Conservation (phyloP, 768 basidiomycete species). For the Lentinus tigrinus region DNA sequence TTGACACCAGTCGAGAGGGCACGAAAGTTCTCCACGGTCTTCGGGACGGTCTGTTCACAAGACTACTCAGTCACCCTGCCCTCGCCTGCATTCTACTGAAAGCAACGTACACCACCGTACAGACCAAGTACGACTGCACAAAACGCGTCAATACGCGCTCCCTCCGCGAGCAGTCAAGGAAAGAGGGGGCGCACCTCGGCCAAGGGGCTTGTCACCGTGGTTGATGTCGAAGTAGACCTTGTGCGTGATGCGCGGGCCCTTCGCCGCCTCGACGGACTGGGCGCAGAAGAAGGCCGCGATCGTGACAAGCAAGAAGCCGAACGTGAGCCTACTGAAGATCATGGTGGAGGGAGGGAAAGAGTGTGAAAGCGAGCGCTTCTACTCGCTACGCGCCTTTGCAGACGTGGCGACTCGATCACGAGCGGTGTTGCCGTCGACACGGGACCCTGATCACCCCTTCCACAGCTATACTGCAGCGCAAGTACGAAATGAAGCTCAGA, state of each 20-base stretch:
- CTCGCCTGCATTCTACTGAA: not conserved
- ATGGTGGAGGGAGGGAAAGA: conserved; percentile 30
- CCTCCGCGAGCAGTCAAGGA: not conserved
- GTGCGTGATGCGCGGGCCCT: conserved; percentile 87
- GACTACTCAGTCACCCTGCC: not conserved
- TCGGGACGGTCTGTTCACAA: conserved; percentile 76
- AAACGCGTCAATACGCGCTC: conserved; percentile 9
- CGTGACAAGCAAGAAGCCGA: conserved; percentile 61
- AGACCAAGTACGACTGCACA: conserved; percentile 78
- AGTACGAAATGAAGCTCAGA: not conserved
- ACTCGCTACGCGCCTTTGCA: conserved; percentile 4
- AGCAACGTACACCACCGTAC: conserved; percentile 70
- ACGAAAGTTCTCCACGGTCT: conserved; percentile 97
- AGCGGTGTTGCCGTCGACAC: not conserved
- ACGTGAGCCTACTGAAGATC: conserved; percentile 62
- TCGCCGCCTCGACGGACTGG: conserved; percentile 74
- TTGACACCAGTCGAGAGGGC: conserved; percentile 82
- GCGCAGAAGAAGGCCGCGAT: conserved; percentile 70
- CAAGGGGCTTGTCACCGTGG: conserved; percentile 85
- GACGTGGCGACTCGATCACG: conserved; percentile 18
- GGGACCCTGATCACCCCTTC: conserved; percentile 11
- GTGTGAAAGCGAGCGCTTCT: conserved; percentile 5
- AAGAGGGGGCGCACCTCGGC: conserved; percentile 59
- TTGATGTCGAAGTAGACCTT: conserved; percentile 94
- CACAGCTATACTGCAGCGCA: not conserved